phyloP scores from a whole-genome alignment of 1,284 basidiomycete species.

The Cryptococcus maquisensis region DNA sequence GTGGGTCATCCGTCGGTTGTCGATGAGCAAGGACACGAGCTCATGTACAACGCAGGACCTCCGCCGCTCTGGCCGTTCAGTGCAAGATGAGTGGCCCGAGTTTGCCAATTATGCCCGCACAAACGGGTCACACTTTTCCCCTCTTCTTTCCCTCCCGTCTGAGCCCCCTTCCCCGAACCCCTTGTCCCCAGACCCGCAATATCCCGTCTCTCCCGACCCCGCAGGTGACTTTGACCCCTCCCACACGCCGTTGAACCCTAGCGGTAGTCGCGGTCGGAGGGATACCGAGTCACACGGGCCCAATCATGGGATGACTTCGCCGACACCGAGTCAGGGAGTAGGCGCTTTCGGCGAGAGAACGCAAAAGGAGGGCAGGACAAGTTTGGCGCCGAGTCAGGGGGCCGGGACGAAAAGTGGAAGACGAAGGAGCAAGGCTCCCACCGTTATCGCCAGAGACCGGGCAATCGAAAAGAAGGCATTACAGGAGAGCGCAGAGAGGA shows the following conservation, averaged over 20 bases:
- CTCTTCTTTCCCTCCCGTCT: conserved; percentile 52
- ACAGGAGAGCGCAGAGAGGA: conserved; percentile 88
- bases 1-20: conserved; percentile 24
- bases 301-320: neutral
- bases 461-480: conserved; percentile 87
- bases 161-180: conserved; percentile 11
- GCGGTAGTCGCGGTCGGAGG: conserved; percentile 21
- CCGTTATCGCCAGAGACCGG: conserved; percentile 79
- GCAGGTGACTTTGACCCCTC: conserved; percentile 6
- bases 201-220: neutral
- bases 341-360: neutral
- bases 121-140: conserved; percentile 62
- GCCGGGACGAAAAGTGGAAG: conserved; percentile 17
- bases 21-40: neutral
- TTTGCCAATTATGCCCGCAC: conserved; percentile 80
- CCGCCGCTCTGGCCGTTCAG: conserved; percentile 81
- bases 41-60: conserved; percentile 59
- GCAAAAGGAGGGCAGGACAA: conserved; percentile 13
- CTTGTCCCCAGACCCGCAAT: neutral
- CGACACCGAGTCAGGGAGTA: conserved; percentile 2
- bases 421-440: conserved; percentile 57
- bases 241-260: conserved; percentile 7
- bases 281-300: conserved; percentile 40
- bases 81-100: conserved; percentile 95
- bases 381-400: conserved; percentile 10